Evolutionary conservation across 306 rosid genomes (phyloP).

Genomic region (apple (Malus domestica)): DNA sequence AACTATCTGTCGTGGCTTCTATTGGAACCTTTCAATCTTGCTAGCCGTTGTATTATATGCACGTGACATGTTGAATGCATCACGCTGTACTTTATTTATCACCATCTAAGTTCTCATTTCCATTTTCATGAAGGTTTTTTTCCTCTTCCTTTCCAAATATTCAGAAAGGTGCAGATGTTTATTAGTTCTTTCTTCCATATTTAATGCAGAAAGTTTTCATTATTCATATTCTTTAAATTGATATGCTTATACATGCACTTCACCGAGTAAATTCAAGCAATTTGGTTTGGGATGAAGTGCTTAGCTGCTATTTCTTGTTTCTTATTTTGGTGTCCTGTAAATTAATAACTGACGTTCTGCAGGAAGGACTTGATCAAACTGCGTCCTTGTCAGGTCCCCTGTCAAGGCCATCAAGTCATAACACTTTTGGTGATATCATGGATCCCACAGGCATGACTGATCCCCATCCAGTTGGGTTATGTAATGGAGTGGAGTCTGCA

Average conservation of each 20-base stretch:
- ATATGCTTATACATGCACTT: not conserved
- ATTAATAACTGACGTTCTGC: slow-evolving; percentile 29
- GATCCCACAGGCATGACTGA: slow-evolving; percentile 42
- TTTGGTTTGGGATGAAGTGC: slow-evolving; percentile 2
- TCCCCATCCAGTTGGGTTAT: slow-evolving; percentile 24
- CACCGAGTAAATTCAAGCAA: slow-evolving; percentile 7
- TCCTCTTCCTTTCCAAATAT: not conserved
- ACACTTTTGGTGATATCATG: slow-evolving; percentile 52
- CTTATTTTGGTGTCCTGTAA: slow-evolving; percentile 4
- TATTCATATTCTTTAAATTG: not conserved
- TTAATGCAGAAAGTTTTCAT: not conserved
- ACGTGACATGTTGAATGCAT: not conserved
- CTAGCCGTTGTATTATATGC: not conserved
- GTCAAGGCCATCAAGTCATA: slow-evolving; percentile 60
- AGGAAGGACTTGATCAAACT: slow-evolving; percentile 79
- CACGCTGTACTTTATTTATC: not conserved
- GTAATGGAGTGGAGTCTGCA: slow-evolving; percentile 40
- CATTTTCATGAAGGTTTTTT: not conserved
- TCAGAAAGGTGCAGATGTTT: not conserved
- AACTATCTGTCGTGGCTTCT: not conserved
- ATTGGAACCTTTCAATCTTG: not conserved
- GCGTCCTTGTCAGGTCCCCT: slow-evolving; percentile 47
- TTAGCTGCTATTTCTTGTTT: slow-evolving; percentile 2
- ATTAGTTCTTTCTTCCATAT: not conserved
- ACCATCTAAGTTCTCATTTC: not conserved